Evolutionary conservation across 805 yeast species (phyloP).

Genomic region (Candida golubevii): DNA sequence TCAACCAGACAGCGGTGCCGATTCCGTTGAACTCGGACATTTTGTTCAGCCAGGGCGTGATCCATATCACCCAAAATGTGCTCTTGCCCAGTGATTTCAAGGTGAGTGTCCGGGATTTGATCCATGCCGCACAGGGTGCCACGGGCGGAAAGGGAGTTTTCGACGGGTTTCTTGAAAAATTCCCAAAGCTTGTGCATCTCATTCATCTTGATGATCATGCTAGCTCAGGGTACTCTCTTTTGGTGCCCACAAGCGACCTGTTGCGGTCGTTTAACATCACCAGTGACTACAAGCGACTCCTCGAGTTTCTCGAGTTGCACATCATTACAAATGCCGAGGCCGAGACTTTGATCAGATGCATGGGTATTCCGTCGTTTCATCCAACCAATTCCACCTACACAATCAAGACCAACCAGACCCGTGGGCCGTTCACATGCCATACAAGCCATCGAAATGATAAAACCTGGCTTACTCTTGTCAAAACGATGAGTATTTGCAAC

Average conservation of each 20-base stretch:
- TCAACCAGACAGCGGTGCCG: constrained; percentile 31
- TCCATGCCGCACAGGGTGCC: constrained; percentile 45
- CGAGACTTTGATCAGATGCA: constrained; percentile 45
- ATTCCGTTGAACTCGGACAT: constrained; percentile 55
- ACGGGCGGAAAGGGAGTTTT: constrained; percentile 28
- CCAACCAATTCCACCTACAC: constrained; percentile 4
- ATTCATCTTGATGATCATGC: constrained; percentile 29
- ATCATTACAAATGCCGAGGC: constrained; percentile 58
- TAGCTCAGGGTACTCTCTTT: constrained; percentile 48
- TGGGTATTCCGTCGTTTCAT: constrained; percentile 17
- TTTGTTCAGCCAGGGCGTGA: constrained; percentile 78
- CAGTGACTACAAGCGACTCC: constrained; percentile 38
- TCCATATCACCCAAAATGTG: constrained; percentile 60
- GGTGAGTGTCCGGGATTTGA: constrained; percentile 52
- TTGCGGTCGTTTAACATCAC: constrained; percentile 50
- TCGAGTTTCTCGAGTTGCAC: constrained; percentile 61
- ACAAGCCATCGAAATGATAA: constrained; percentile 12
- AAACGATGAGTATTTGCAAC: constrained; percentile 1
- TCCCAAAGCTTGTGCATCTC: constrained; percentile 39
- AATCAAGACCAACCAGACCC: constrained; percentile 14
- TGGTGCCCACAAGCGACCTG: constrained; percentile 66
- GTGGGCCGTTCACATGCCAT: constrained; percentile 12
- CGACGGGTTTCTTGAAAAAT: constrained; percentile 41
- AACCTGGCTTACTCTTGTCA: constrained; percentile 10
- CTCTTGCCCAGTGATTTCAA: constrained; percentile 53